phyloP scores from a whole-genome alignment of 768 basidiomycete genomes.

The Calocybe gangraenosa region DNA sequence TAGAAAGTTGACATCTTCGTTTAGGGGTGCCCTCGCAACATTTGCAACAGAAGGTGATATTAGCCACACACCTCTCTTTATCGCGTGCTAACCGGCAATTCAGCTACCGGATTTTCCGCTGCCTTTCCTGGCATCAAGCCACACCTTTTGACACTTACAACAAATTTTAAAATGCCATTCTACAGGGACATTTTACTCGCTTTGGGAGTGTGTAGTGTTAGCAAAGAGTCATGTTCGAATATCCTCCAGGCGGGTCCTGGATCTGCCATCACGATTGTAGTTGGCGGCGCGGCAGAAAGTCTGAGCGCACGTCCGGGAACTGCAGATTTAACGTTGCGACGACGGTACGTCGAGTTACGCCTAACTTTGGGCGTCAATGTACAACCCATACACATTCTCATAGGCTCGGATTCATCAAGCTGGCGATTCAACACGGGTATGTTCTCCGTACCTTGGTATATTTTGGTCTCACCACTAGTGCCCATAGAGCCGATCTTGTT shows the following conservation, averaged over 20 bases:
- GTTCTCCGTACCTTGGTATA: no score
- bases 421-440: slow-evolving; percentile 87
- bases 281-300: slow-evolving; percentile 95
- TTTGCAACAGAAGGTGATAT: slow-evolving; percentile 85
- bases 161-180: slow-evolving; percentile 89
- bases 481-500: slow-evolving; percentile 88
- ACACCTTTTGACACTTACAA: slow-evolving; percentile 85
- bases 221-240: slow-evolving; percentile 84
- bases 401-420: slow-evolving; percentile 92
- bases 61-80: not conserved
- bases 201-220: slow-evolving; percentile 90
- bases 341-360: slow-evolving; percentile 43
- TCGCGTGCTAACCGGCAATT: slow-evolving; percentile 1
- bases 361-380: not conserved
- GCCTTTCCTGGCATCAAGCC: slow-evolving; percentile 90
- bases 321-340: slow-evolving; percentile 78
- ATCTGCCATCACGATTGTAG: slow-evolving; percentile 86
- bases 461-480: no score
- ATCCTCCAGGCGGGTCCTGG: slow-evolving; percentile 66
- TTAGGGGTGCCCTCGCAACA: slow-evolving; percentile 90
- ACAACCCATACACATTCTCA: not conserved
- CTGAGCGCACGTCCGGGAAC: slow-evolving; percentile 96
- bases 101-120: slow-evolving; percentile 86
- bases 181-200: slow-evolving; percentile 89
- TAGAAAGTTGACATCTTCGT: not conserved